These are phyloP conservation scores for Colletotrichum sp. DNA, from an alignment of 2,329 filamentous ascomycete genomes.

Conservation along the genomic window DNA sequence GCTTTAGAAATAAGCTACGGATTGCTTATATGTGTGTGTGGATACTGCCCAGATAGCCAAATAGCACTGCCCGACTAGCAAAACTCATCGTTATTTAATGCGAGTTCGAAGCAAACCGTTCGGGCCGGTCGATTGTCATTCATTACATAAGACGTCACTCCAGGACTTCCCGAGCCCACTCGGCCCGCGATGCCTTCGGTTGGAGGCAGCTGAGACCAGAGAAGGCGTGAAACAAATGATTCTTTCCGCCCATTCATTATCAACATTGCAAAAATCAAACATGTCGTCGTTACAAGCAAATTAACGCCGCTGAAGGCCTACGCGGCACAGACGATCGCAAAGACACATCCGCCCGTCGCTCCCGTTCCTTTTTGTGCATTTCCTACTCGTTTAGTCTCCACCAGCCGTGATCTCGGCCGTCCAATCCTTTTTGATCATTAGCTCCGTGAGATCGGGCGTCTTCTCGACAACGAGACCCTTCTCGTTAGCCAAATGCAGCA, in stretches of 20 bases:
- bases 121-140: not conserved
- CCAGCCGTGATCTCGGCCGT: conserved; percentile 60
- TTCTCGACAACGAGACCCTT: conserved; percentile 82
- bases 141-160: conserved; percentile 2
- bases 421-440: conserved; percentile 68
- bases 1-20: no score
- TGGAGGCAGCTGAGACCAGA: not conserved
- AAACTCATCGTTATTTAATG: not conserved
- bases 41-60: no score
- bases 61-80: no score
- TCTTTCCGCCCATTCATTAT: conserved; percentile 9
- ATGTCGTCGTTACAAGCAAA: conserved; percentile 9
- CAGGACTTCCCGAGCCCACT: not conserved
- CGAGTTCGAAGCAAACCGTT: not conserved
- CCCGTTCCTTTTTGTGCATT: not conserved
- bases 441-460: conserved; percentile 61
- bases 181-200: not conserved
- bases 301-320: not conserved
- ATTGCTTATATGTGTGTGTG: no score
- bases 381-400: conserved; percentile 30
- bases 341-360: not conserved
- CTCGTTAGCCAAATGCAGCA: conserved; percentile 91
- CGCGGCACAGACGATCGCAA: not conserved
- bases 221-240: not conserved
- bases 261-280: not conserved